phyloP scores from a whole-genome alignment of 345 rosid genomes.

The Eucalyptus regnans region DNA sequence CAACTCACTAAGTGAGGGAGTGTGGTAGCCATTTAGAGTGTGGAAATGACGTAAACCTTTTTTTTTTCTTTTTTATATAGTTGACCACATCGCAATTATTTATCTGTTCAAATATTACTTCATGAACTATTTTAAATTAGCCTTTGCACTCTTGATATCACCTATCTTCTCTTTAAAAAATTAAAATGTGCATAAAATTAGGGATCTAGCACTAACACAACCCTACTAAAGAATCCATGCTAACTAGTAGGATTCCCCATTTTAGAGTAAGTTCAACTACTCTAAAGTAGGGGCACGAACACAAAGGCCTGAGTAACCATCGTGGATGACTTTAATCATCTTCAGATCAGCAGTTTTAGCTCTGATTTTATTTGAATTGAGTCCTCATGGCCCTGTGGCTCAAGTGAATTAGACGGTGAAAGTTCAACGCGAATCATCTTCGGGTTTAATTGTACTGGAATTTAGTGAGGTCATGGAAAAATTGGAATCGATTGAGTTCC shows the following conservation, averaged over 20 bases:
- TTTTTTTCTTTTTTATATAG: not conserved
- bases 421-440: not conserved
- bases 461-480: not conserved
- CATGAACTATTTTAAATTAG: not conserved
- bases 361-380: not conserved
- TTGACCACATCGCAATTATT: not conserved
- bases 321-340: not conserved
- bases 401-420: not conserved
- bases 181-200: not conserved
- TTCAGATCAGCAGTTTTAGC: not conserved
- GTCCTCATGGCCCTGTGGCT: not conserved
- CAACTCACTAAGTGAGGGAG: not conserved
- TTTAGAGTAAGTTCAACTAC: not conserved
- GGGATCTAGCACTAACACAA: not conserved
- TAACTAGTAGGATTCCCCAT: not conserved
- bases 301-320: not conserved
- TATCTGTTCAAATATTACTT: not conserved
- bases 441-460: not conserved
- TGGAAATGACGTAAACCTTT: too few species aligned
- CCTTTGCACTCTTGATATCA: not conserved
- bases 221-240: not conserved
- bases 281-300: not conserved
- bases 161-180: not conserved
- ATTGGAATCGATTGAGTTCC: not conserved
- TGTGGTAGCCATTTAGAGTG: not conserved